Evolutionary conservation across 352 stramenopile genomes (phyloP).

Genomic region (Phytophthora pisi): DNA sequence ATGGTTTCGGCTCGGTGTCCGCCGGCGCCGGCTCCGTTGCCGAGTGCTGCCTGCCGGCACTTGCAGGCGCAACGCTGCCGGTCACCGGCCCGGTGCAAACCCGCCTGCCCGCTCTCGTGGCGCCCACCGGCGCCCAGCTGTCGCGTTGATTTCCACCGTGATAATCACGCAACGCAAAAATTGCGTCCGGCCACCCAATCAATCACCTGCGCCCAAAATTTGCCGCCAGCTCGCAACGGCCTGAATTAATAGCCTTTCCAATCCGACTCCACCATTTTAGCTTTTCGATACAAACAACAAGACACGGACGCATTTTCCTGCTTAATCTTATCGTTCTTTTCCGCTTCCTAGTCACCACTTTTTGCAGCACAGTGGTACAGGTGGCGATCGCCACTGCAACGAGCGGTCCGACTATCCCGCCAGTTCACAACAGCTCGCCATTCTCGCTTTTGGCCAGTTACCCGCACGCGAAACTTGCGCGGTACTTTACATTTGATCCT

Average conservation of each 20-base stretch:
- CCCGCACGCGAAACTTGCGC: not conserved
- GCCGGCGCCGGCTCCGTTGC: too few relatives aligned
- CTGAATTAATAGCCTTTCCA: not conserved
- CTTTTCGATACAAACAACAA: not conserved
- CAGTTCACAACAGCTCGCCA: not conserved
- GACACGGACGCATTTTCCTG: too few relatives aligned
- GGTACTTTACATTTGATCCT: slow-evolving; percentile 4
- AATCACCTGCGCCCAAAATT: slow-evolving; percentile 22
- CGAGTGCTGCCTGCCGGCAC: not conserved
- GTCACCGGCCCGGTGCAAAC: too few relatives aligned
- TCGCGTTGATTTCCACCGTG: slow-evolving; percentile 1
- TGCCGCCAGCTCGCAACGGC: not conserved
- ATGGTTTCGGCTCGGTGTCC: not conserved
- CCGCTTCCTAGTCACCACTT: too few relatives aligned
- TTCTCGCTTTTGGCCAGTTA: not conserved
- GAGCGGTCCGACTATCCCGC: not conserved
- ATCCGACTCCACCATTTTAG: not conserved
- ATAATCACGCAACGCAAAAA: not conserved
- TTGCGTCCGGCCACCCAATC: not conserved
- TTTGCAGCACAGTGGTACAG: not conserved
- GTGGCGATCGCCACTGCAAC: not conserved
- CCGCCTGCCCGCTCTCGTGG: too few relatives aligned
- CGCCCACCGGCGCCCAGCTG: not conserved
- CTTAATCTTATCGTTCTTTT: too few relatives aligned
- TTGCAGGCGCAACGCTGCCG: not conserved